Conservation (phyloP, 2,329 filamentous ascomycete genomes). For the Colletotrichum truncatum region DNA sequence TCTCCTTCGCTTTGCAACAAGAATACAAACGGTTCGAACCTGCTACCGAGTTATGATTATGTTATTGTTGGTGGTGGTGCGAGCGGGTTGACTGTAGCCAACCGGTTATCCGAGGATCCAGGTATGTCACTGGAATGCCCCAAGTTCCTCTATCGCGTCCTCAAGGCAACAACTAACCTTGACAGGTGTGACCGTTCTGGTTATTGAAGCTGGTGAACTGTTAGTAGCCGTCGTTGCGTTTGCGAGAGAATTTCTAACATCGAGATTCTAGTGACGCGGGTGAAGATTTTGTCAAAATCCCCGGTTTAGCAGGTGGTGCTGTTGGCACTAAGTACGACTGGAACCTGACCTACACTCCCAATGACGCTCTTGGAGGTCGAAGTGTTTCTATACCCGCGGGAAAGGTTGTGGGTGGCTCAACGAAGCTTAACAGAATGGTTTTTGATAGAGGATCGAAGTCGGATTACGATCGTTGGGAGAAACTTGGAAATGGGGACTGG, state of each 20-base stretch:
- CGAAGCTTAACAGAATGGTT: constrained; percentile 42
- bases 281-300: constrained; percentile 36
- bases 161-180: neutral
- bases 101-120: constrained; percentile 46
- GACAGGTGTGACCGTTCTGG: constrained; percentile 36
- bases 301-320: constrained; percentile 37
- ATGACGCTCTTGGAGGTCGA: constrained; percentile 22
- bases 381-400: constrained; percentile 13
- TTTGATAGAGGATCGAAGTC: constrained; percentile 38
- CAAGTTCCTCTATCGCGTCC: too few species aligned
- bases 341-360: constrained; percentile 34
- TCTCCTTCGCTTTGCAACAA: constrained; percentile 7
- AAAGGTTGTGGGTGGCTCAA: constrained; percentile 39
- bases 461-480: constrained; percentile 47
- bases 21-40: neutral
- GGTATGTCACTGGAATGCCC: too few species aligned
- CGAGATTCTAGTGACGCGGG: constrained; percentile 9
- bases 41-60: constrained; percentile 39
- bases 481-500: constrained; percentile 47
- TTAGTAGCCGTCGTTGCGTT: neutral
- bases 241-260: neutral
- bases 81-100: constrained; percentile 46
- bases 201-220: constrained; percentile 38
- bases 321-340: constrained; percentile 37
- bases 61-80: constrained; percentile 46